Base-by-base conservation (phyloP, 495 filamentous ascomycete genomes). In the Penicillium tannophilum region DNA sequence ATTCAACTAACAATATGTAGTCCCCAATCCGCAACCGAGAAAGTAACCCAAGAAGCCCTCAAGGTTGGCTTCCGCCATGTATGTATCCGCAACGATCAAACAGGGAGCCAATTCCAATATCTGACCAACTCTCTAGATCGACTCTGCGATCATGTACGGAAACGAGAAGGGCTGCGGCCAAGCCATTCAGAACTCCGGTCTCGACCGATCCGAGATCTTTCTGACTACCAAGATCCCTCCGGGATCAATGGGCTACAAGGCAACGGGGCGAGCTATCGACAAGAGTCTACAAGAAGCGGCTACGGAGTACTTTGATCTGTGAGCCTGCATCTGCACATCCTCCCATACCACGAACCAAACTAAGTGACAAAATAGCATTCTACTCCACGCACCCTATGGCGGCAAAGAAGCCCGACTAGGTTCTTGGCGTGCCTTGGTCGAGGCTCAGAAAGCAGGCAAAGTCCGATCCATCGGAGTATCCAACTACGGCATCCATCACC, bases 291-390 rank as follows among this genome's bases (percentile, higher is more conserved):
- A 63, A 3, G 65, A 72, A 31, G 69, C 68, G 2, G 66, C 60
- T 24, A 66, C 69, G 49, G 82, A 83, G 0, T 90, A 90, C 70
- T 85, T 91, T 51, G 89, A 91, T 62, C 73, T 92, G 61, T 90
- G 33, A 31, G 68, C 61, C n/a, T 35, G 4, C 24, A 33, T 23
- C 20, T 23, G 20, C 20, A 23, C 20, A 7, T 4, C 24, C 11
- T 52, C 4, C 33, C 28, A 33, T 20, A 6, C 19, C 6, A 16
- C 16, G 46, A 52, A n/a, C 30, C 23, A 16, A 20, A 2, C 19
- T n/a, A 17, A 41, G 14, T 4, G 39, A 16, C 44, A 42, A 20
- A 41, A 10, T 19, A 78, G 73, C n/a, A 71, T 82, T 54, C 76
- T 85, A 0, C 74, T 85, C 19, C 82, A 85, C 53, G 79, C 82